phyloP scores from a whole-genome alignment of 257 asterid genomes.

The Paulownia fortunei region DNA sequence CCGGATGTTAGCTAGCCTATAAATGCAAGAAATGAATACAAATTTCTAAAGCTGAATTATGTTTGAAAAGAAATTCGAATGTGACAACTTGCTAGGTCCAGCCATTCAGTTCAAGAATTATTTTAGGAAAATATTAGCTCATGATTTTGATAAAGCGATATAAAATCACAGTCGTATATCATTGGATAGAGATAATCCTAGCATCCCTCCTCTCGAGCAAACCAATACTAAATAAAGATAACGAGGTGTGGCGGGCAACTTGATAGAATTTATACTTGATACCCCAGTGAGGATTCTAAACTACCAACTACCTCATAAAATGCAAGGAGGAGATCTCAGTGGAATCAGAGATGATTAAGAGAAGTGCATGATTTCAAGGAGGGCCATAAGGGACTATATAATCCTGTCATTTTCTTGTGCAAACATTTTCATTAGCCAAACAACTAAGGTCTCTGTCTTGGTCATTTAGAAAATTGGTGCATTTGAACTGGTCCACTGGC shows the following conservation, averaged over 20 bases:
- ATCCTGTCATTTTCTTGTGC: conserved; percentile 34
- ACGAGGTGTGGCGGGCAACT: too few species aligned
- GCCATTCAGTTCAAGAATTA: neutral
- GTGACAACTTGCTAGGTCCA: conserved; percentile 5
- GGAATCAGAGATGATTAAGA: neutral
- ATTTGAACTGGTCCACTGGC: conserved; percentile 24
- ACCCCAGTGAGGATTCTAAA: conserved; percentile 17
- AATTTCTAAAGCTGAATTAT: conserved; percentile 15
- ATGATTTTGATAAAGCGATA: neutral
- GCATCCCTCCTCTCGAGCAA: neutral
- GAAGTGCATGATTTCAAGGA: conserved; percentile 10
- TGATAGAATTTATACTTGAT: neutral
- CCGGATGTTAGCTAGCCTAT: conserved; percentile 16
- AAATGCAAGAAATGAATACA: conserved; percentile 5
- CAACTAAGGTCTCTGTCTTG: conserved; percentile 13
- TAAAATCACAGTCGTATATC: neutral
- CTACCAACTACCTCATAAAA: conserved; percentile 5
- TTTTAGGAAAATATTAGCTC: neutral
- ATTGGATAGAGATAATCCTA: neutral
- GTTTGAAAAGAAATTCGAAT: neutral
- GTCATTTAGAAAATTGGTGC: conserved; percentile 21
- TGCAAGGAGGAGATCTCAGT: neutral
- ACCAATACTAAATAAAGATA: neutral
- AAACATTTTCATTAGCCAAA: conserved; percentile 32
- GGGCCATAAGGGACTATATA: conserved; percentile 27